These are phyloP conservation scores for Vanrija humicola DNA, from an alignment of 1,284 basidiomycete species.

Conservation along the genomic window DNA sequence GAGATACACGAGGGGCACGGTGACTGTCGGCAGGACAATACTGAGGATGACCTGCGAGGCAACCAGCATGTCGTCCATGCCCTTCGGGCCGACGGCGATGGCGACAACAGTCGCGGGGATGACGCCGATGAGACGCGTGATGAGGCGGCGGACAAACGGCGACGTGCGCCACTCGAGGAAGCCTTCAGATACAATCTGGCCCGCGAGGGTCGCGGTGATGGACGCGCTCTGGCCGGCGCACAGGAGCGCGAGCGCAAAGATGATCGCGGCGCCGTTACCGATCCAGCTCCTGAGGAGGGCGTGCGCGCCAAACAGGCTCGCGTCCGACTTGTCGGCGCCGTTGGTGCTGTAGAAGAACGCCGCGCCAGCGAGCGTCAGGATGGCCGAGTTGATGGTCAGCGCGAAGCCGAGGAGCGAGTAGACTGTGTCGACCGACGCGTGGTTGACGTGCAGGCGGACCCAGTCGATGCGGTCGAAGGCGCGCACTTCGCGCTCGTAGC, in stretches of 20 bases:
- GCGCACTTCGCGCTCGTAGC: slow-evolving; percentile 60
- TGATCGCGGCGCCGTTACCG: slow-evolving; percentile 67
- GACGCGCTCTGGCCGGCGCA: slow-evolving; percentile 86
- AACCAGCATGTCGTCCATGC: slow-evolving; percentile 77
- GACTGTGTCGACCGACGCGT: slow-evolving; percentile 58
- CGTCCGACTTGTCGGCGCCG: slow-evolving; percentile 51
- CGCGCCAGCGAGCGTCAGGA: slow-evolving; percentile 57
- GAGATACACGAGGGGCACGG: slow-evolving; percentile 71
- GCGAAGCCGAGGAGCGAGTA: slow-evolving; percentile 69
- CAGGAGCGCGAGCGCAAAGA: slow-evolving; percentile 82
- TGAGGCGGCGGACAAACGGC: slow-evolving; percentile 70
- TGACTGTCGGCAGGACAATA: slow-evolving; percentile 82
- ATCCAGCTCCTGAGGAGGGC: slow-evolving; percentile 63
- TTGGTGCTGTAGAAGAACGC: slow-evolving; percentile 65
- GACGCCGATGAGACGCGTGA: slow-evolving; percentile 80
- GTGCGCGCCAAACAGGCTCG: slow-evolving; percentile 78
- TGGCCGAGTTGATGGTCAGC: slow-evolving; percentile 77
- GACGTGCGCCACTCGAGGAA: slow-evolving; percentile 87
- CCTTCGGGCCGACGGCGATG: slow-evolving; percentile 65
- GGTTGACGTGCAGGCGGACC: slow-evolving; percentile 69
- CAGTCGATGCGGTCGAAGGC: slow-evolving; percentile 60
- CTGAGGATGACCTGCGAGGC: slow-evolving; percentile 83
- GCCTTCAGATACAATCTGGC: slow-evolving; percentile 88
- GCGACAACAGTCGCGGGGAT: slow-evolving; percentile 83
- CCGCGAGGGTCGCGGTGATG: slow-evolving; percentile 87